A percentile compares a stretch with the other conserved stretches of the same genome.
These are phyloP conservation scores for Leishmania arabica DNA, from an alignment of 208 protist species.

Conservation along the genomic window DNA sequence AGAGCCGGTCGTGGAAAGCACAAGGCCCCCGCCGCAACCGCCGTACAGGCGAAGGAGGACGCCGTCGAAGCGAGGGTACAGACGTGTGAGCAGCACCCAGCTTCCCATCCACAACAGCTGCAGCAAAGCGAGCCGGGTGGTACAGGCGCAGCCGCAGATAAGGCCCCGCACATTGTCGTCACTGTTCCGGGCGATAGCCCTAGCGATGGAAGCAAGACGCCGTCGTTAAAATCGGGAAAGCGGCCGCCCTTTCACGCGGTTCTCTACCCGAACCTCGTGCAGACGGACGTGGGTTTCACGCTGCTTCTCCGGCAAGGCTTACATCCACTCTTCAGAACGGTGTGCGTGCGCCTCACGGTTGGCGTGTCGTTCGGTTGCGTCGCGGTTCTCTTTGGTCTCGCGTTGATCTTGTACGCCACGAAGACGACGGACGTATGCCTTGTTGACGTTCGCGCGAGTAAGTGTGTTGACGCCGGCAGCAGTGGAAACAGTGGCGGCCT, in stretches of 20 bases:
- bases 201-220: not conserved
- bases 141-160: not conserved
- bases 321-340: slow-evolving; percentile 34
- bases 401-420: slow-evolving; percentile 44
- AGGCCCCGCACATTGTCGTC: slow-evolving; percentile 3
- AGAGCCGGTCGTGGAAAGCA: slow-evolving; percentile 12
- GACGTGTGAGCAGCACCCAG: slow-evolving; percentile 18
- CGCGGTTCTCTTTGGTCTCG: slow-evolving; percentile 40
- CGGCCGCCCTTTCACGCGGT: slow-evolving; percentile 50
- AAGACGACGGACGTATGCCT: slow-evolving; percentile 33
- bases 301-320: slow-evolving; percentile 46
- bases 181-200: slow-evolving; percentile 3
- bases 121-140: not conserved
- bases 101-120: not conserved
- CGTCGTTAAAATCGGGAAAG: slow-evolving; percentile 7
- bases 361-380: slow-evolving; percentile 44
- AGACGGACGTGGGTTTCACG: slow-evolving; percentile 48
- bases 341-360: slow-evolving; percentile 39
- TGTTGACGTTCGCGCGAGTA: slow-evolving; percentile 3
- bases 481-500: not conserved
- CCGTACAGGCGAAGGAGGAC: slow-evolving; percentile 6
- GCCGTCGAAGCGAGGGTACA: slow-evolving; percentile 20
- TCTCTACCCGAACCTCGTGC: slow-evolving; percentile 69
- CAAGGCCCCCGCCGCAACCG: slow-evolving; percentile 9
- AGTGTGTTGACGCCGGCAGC: slow-evolving; percentile 19